Base-by-base conservation (phyloP, 2,329 filamentous ascomycete species). In the Malbranchea zuffiana region DNA sequence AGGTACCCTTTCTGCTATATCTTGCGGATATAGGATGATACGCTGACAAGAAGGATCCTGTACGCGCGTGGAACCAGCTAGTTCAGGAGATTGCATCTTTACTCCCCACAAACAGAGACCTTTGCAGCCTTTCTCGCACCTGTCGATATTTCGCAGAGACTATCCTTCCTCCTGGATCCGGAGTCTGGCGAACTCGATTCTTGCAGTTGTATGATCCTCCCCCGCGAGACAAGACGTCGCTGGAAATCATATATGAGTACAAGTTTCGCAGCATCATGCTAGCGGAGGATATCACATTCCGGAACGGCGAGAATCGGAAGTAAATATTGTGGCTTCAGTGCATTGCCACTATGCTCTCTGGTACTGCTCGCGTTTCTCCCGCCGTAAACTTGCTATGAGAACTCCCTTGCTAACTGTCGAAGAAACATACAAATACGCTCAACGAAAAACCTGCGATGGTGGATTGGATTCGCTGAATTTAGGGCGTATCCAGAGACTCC, bases 181-280 rank as follows among this genome's bases (percentile, higher is more conserved):
- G 47, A 0, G 43, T 63, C 17, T 65, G 60, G 61, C 44, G 53
- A 13, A 19, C 31, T 20, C 47, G 54, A 3, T 64, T 62, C 39
- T 32, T 45, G 5, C 45, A 50, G 3, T 34, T 43, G 19, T 65
- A 60, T 33, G 60, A 63, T 30, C 34, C 52, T 8, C 50, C 50
- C 1, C 25, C 32, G 1, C 16, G 23, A 2, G 40, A 50, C 8
- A 42, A 40, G 24, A 26, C 33, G 5, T 46, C 50, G 2, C 23
- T 32, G 1, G 49, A 59, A 15, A 46, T 61, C 17, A 50, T 47
- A 18, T 18, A 39, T 0, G 59, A 61, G 24, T 63, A 63, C 38
- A 45, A 57, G 32, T 48, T 49, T 18, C 55, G 61, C n/a, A 42
- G 51, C 5, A 47, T 60, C 20, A 54, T 60, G 5, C 46, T 65